Evolutionary conservation across 306 rosid species (phyloP).

Genomic region (Prunus salicina): DNA sequence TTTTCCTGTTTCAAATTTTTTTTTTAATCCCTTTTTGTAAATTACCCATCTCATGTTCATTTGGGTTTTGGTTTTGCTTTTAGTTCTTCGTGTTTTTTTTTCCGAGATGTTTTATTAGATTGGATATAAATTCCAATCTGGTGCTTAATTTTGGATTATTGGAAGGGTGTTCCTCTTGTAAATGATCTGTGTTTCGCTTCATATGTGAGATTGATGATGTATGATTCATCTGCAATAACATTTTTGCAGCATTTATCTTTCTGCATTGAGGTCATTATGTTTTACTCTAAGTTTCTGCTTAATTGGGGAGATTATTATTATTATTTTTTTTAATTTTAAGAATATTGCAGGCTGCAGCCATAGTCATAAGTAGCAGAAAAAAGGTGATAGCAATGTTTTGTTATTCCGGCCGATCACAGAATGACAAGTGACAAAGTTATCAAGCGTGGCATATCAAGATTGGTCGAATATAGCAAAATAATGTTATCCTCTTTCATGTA

Average conservation of each 20-base stretch:
- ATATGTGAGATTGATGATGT: neutral
- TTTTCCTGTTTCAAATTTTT: neutral
- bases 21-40: neutral
- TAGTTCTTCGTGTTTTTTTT: neutral
- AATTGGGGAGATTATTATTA: too few relatives aligned
- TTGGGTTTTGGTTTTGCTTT: slow-evolving; percentile 1
- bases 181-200: neutral
- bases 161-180: slow-evolving; percentile 1
- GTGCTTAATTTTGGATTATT: slow-evolving; percentile 11
- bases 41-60: neutral
- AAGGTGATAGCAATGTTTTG: too few relatives aligned
- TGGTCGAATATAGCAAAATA: accelerated
- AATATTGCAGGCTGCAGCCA: too few relatives aligned
- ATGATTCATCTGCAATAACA: neutral
- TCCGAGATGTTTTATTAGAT: neutral
- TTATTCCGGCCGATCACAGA: too few relatives aligned
- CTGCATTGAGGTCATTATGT: too few relatives aligned
- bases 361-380: too few relatives aligned
- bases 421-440: accelerated
- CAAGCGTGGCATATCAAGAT: too few relatives aligned
- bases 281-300: too few relatives aligned
- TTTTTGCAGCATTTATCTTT: neutral
- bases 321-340: too few relatives aligned
- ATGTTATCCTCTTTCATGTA: too few relatives aligned
- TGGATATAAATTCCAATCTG: neutral